Percentiles rank a stretch among this genome's conserved stretches.
Conservation (phyloP, 768 basidiomycete species). For the Phlebiopsis flavidoalba region DNA sequence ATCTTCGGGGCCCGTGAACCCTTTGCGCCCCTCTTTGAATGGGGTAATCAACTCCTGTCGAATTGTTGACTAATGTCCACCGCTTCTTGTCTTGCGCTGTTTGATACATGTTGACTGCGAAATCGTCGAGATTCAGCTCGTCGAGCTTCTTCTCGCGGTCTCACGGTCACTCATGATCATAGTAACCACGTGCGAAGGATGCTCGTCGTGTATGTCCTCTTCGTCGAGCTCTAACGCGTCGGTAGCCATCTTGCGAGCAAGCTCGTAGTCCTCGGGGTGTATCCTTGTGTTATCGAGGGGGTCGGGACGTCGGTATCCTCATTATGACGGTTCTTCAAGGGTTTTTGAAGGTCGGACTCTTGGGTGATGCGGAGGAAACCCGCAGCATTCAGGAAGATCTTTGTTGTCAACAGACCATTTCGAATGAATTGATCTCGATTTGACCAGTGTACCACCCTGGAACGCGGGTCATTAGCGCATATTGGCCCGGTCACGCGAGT, state of each 20-base stretch:
- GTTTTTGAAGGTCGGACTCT: slow-evolving; percentile 54
- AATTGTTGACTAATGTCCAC: slow-evolving; percentile 83
- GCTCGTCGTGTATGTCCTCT: slow-evolving; percentile 89
- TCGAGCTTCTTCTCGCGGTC: slow-evolving; percentile 76
- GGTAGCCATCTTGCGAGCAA: slow-evolving; percentile 97
- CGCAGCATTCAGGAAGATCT: slow-evolving; percentile 90
- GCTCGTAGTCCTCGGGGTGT: slow-evolving; percentile 95
- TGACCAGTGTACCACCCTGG: slow-evolving; percentile 83
- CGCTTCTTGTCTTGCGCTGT: slow-evolving; percentile 84
- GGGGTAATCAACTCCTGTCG: slow-evolving; percentile 79
- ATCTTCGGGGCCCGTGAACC: slow-evolving; percentile 57
- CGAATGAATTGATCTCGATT: slow-evolving; percentile 88
- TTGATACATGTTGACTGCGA: slow-evolving; percentile 86
- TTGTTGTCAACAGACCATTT: slow-evolving; percentile 71
- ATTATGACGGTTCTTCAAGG: slow-evolving; percentile 50
- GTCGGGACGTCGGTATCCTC: slow-evolving; percentile 73
- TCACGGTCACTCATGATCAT: slow-evolving; percentile 79
- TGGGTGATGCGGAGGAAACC: slow-evolving; percentile 85
- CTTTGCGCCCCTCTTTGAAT: slow-evolving; percentile 67
- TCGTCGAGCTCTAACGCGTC: slow-evolving; percentile 97
- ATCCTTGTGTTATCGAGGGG: slow-evolving; percentile 94
- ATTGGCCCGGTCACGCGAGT: too few relatives aligned
- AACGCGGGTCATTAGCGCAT: neutral
- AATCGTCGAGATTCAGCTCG: slow-evolving; percentile 93
- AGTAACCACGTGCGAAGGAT: slow-evolving; percentile 86